These are phyloP conservation scores for Trichoderma semiorbis DNA, from an alignment of 2,329 filamentous ascomycete species.

Conservation along the genomic window DNA sequence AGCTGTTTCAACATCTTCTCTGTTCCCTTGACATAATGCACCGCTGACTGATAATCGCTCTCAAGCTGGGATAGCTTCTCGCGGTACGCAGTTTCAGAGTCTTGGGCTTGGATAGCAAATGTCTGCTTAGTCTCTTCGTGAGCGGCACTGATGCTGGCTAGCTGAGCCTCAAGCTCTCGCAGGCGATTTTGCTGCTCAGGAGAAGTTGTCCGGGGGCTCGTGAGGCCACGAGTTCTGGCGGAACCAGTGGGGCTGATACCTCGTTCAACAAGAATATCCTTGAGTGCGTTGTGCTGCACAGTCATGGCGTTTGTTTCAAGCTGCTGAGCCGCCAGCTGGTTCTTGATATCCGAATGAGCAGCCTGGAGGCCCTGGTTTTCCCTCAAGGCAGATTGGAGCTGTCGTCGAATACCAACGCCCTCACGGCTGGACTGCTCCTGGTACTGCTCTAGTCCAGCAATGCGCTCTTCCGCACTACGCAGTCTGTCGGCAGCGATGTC, in stretches of 20 bases:
- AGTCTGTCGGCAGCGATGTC: slow-evolving; percentile 85
- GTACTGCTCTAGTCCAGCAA: slow-evolving; percentile 92
- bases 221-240: slow-evolving; percentile 64
- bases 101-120: slow-evolving; percentile 76
- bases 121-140: slow-evolving; percentile 81
- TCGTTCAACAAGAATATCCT: slow-evolving; percentile 86
- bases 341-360: slow-evolving; percentile 76
- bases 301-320: slow-evolving; percentile 91
- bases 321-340: slow-evolving; percentile 79
- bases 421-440: slow-evolving; percentile 96
- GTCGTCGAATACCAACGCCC: slow-evolving; percentile 81
- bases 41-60: slow-evolving; percentile 95
- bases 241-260: slow-evolving; percentile 76
- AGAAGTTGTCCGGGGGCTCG: slow-evolving; percentile 67
- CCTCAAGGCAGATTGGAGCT: slow-evolving; percentile 78
- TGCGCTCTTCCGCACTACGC: slow-evolving; percentile 89
- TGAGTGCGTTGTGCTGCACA: slow-evolving; percentile 89
- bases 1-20: slow-evolving; percentile 99
- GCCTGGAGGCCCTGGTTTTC: slow-evolving; percentile 80
- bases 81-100: slow-evolving; percentile 84
- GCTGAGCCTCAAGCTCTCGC: slow-evolving; percentile 82
- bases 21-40: slow-evolving; percentile 96
- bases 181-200: slow-evolving; percentile 76
- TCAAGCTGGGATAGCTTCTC: slow-evolving; percentile 92
- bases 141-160: slow-evolving; percentile 70